These are phyloP conservation scores for Fallopia convolvulus DNA, from an alignment of 148 eudicot species.

Conservation along the genomic window DNA sequence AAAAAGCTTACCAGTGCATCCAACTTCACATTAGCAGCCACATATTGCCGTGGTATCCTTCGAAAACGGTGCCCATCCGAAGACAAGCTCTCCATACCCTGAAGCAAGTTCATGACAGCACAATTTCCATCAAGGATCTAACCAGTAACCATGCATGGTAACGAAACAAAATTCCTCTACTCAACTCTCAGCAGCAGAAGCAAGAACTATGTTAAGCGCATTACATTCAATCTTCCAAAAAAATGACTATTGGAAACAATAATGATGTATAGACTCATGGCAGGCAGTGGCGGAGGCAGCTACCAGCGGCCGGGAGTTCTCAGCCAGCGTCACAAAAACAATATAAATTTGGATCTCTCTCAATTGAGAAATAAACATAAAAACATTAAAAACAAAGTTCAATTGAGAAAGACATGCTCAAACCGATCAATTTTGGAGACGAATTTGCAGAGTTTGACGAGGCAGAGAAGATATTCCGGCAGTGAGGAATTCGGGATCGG, in stretches of 20 bases:
- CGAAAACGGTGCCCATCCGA: slow-evolving; percentile 69
- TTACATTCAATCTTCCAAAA: not conserved
- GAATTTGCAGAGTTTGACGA: not conserved
- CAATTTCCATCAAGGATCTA: not conserved
- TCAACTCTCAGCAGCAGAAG: not conserved
- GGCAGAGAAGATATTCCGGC: not conserved
- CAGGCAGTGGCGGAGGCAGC: not conserved
- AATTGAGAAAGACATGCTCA: too few species aligned
- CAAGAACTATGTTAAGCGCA: not conserved
- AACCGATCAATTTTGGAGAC: too few species aligned
- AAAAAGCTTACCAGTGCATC: slow-evolving; percentile 64
- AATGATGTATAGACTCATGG: not conserved
- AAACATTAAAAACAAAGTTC: too few species aligned
- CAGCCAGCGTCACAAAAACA: too few species aligned
- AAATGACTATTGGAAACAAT: not conserved
- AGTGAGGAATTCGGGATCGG: not conserved
- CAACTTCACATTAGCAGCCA: slow-evolving; percentile 52
- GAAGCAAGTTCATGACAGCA: slow-evolving; percentile 5
- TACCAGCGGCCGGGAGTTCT: too few species aligned
- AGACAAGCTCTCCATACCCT: slow-evolving; percentile 49
- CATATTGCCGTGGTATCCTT: slow-evolving; percentile 55
- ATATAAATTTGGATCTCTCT: too few species aligned
- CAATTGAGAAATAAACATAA: too few species aligned
- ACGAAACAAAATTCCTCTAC: not conserved
- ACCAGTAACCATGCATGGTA: not conserved